Evolutionary conservation across 345 rosid genomes (phyloP), one percentile per base, ranked within the genome.

Genomic region (Gossypium anomalum): DNA sequence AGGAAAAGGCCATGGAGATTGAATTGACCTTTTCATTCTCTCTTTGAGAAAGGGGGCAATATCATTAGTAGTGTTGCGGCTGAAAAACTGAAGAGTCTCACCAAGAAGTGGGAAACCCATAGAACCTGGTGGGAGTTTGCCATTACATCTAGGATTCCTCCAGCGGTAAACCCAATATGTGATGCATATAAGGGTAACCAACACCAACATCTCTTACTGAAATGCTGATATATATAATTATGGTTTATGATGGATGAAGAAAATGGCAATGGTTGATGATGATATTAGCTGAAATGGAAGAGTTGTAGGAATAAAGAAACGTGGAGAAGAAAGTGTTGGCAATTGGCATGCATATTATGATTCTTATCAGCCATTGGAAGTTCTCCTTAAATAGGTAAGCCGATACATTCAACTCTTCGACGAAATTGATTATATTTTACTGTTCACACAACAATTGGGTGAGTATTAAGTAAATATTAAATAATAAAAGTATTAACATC

Each of bases 41-140:
- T 86, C 80, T 89, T 34, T 34, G 77, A 93, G 77, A 72, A 93
- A 93, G 43, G 87, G 86, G 56, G 89, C 82, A 47, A 90, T 81
- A 45, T 89, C 41, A 34, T 34, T 34, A 68, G 93, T 76, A 63
- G 87, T 80, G 85, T 79, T 81, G 58, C 92, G 95, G 75, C 84
- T 69, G 61, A 93, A 93, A 84, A 93, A 93, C 59, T 92, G 85
- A 47, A 90, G 83, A 76, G 89, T 84, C 41, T 93, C 98, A 8
- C 98, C 98, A 0, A 93, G 86, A 23, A 93, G 77, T 1, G 94
- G 98, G 17, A 85, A 78, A 16, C 98, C 98, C 98, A 93, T 92
- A 0, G 98, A 93, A 63, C 98, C 98, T 9, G 98, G 97, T 17
- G 97, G 98, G 70, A 93, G 92, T 72, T 89, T 88, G 4, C 97